Base-by-base conservation (phyloP, 805 yeast genomes). In the Jamesozyma jinghongensis region DNA sequence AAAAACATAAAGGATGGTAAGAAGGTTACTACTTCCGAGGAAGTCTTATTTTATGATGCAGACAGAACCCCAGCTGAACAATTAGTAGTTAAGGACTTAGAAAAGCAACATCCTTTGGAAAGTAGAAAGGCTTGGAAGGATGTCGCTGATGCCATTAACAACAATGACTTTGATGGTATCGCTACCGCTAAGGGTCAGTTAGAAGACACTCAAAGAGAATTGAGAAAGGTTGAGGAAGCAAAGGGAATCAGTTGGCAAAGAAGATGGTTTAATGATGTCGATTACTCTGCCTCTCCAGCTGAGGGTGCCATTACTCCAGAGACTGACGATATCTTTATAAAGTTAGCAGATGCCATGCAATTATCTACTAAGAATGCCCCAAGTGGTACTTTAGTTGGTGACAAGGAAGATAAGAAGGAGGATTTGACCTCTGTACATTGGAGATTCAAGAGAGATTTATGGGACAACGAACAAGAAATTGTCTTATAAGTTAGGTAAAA, bases 81-180 rank as follows among this genome's bases (percentile, higher is more conserved):
- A 36, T 67, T 88, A 39, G 52, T 52, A 14, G 95, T 90, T 36
- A 87, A 86, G 63, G 92, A 95, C 37, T 67, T 85, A 41, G 88
- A 77, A 52, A 71, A 84, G 47, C 97, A 92, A 68, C 73, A 81
- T 61, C 75, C 68, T 27, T 70, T 88, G 53, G 98, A 92, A 67
- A 73, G 86, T 45, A 81, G 97, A 67, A 76, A 70, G 52, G 97
- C 97, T n/a, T 92, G 98, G 98, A 53, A 59, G 38, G 74, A 77
- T 48, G 97, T 92, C 19, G 95, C 97, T 1, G 85, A 73, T 10
- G 97, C 98, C 16, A 82, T 87, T 53, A 75, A 72, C 44, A 63
- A 67, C 19, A 84, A 92, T 34, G 82, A 88, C 60, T 85, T 75
- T 62, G 86, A 85, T 52, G 65, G 72, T 47, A 87, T 90, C 50